phyloP scores from a whole-genome alignment of 148 eudicot genomes.

The Dysphania ambrosioides region DNA sequence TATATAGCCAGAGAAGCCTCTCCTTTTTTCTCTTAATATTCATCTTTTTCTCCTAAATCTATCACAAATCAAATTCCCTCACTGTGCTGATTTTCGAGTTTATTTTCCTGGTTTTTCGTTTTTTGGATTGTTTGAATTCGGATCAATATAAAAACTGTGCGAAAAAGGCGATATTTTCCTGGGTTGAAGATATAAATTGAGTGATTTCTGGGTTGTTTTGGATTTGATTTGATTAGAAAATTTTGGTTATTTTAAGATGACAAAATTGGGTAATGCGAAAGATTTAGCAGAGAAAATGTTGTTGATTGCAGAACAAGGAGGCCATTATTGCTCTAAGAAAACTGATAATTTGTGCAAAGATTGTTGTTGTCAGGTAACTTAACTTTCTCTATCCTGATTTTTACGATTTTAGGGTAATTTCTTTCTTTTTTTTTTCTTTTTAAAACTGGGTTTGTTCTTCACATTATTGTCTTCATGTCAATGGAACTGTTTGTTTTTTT shows the following conservation, averaged over 20 bases:
- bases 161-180: no score
- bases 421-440: no score
- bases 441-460: not conserved
- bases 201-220: conserved; percentile 13
- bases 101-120: not conserved
- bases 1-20: not conserved
- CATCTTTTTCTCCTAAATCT: not conserved
- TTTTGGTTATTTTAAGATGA: conserved; percentile 20
- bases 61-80: no score
- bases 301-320: conserved; percentile 69
- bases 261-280: conserved; percentile 26
- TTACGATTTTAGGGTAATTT: conserved; percentile 12
- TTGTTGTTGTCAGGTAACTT: conserved; percentile 62
- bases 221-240: conserved; percentile 10
- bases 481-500: not conserved
- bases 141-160: not conserved
- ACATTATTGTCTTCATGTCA: not conserved
- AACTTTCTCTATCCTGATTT: not conserved
- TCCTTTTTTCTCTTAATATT: not conserved
- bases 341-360: conserved; percentile 60
- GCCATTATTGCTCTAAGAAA: conserved; percentile 79
- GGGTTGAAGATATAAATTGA: not conserved
- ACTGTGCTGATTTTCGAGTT: no score
- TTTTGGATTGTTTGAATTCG: not conserved
- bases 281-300: conserved; percentile 50